Evolutionary conservation across 768 basidiomycete genomes (phyloP), one percentile per base, ranked within the genome.

Genomic region (Scleroderma citrinum): DNA sequence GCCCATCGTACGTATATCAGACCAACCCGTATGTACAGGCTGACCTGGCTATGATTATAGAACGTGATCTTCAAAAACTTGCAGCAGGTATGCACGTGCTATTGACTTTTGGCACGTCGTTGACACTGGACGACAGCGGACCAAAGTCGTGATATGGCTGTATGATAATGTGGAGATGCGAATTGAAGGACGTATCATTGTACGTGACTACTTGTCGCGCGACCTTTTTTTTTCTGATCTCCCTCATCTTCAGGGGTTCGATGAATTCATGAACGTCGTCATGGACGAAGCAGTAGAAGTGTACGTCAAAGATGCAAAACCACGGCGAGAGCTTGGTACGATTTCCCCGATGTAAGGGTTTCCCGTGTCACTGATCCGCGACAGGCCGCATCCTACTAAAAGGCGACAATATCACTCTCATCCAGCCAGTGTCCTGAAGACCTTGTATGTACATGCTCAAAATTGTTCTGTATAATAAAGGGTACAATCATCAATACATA

Each of bases 241-340:
- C 49, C 41, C 40, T n/a, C n/a, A n/a, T 47, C 52, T 35, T 11
- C 62, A 97, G 95, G 94, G 95, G 35, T 99, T 99, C 59, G 95
- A 99, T 64, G 95, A 99, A 68, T 99, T 97, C 71, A 99, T 99
- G 95, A 99, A 99, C 64, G 71, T 99, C 26, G 90, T 97, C 31
- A 71, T 99, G 20, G 95, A 99, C 58, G 90, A 96, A 43, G 92
- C 94, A 38, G 79, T 81, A 45, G 95, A 99, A 67, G 85, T 96
- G 11, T 95, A 82, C 61, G 82, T 93, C 43, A 92, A 92, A 65
- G 92, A 91, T 52, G 83, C 81, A 47, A 89, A 93, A 69, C 87
- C 91, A 39, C 76, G 87, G 59, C 73, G 82, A 69, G 83, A 91
- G 53, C 74, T 98, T 35, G 94, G 93, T 92, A 55, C 48, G 80